phyloP scores from a whole-genome alignment of 108 stramenopile species.

The Epithemia pelagica region DNA sequence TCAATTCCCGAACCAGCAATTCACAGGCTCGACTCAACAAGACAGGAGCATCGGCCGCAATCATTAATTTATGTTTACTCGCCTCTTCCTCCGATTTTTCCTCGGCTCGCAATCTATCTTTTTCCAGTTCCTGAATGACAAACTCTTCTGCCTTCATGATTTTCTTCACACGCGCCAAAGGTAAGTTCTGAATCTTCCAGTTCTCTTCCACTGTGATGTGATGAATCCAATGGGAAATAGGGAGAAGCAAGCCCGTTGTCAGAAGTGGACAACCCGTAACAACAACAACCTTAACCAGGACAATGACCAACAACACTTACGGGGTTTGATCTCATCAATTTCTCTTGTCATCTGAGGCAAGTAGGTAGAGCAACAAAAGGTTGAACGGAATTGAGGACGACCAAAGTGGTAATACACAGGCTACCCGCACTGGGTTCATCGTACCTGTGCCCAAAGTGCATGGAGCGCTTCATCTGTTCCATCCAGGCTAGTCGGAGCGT shows the following conservation, averaged over 20 bases:
- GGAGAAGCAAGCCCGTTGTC: not conserved
- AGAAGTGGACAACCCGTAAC: too few species aligned
- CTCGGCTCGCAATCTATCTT: slow-evolving; percentile 15
- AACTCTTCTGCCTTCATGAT: slow-evolving; percentile 95
- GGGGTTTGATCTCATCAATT: not conserved
- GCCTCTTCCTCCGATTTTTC: slow-evolving; percentile 14
- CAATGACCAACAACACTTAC: too few species aligned
- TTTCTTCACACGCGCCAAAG: slow-evolving; percentile 90
- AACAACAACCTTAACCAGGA: too few species aligned
- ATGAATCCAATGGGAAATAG: not conserved
- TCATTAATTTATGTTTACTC: slow-evolving; percentile 44
- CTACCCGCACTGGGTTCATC: not conserved
- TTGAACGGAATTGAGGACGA: too few species aligned
- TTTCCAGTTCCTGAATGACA: slow-evolving; percentile 37
- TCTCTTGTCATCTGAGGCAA: not conserved
- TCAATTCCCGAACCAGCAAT: slow-evolving; percentile 52
- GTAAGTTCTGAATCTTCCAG: slow-evolving; percentile 59
- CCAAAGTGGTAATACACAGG: not conserved
- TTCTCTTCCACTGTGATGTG: slow-evolving; percentile 37
- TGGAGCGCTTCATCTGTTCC: not conserved
- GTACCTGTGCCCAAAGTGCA: not conserved
- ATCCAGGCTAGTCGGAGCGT: not conserved
- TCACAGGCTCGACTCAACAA: slow-evolving; percentile 71
- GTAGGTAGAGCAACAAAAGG: too few species aligned
- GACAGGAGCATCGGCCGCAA: slow-evolving; percentile 55